Percentiles rank a stretch among this genome's conserved stretches.
Conservation (phyloP, 306 rosid genomes). For the Cicer yamashitae region DNA sequence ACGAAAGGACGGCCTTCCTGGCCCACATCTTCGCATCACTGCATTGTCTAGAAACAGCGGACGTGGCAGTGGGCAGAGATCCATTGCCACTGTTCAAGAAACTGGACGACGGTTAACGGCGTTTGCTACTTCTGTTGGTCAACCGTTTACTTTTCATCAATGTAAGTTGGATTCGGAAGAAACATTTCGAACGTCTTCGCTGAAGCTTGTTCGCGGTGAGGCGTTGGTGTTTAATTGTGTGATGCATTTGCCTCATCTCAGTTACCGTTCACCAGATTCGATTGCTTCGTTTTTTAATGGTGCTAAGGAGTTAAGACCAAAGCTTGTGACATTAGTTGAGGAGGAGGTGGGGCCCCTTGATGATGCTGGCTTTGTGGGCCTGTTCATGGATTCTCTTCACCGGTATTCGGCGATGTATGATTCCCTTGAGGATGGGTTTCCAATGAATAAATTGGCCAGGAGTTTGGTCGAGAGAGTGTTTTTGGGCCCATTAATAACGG, state of each 20-base stretch:
- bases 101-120: conserved; percentile 77
- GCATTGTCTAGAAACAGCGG: conserved; percentile 60
- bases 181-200: conserved; percentile 56
- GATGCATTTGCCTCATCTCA: conserved; percentile 72
- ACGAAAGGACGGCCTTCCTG: conserved; percentile 54
- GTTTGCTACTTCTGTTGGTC: conserved; percentile 77
- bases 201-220: conserved; percentile 79
- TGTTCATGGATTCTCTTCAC: conserved; percentile 73
- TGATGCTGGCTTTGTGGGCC: conserved; percentile 58
- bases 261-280: conserved; percentile 59
- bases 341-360: conserved; percentile 55
- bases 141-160: conserved; percentile 83
- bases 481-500: conserved; percentile 71
- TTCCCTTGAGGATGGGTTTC: conserved; percentile 78
- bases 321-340: conserved; percentile 64
- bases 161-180: conserved; percentile 77
- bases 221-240: conserved; percentile 72
- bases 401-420: conserved; percentile 79
- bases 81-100: conserved; percentile 70
- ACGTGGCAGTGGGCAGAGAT: conserved; percentile 54
- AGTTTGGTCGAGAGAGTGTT: conserved; percentile 76
- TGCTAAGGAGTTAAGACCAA: conserved; percentile 59
- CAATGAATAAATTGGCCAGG: conserved; percentile 63
- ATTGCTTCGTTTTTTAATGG: conserved; percentile 69
- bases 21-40: conserved; percentile 76